Evolutionary conservation across 306 rosid species (phyloP).

Genomic region (Cucurbita ficifolia): DNA sequence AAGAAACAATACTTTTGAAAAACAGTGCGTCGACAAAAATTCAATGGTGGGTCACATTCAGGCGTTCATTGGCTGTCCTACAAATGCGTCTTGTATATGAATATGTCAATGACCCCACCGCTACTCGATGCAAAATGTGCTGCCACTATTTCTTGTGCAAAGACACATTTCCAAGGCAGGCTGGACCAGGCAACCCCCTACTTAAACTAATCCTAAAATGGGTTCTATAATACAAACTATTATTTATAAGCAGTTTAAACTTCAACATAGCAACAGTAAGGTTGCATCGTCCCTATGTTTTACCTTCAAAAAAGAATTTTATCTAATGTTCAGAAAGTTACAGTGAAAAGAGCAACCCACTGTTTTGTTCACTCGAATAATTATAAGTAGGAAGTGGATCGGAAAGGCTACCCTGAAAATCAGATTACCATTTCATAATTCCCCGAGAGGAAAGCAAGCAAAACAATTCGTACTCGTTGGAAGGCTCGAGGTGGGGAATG

Average conservation of each 20-base stretch:
- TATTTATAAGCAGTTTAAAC: too few species aligned
- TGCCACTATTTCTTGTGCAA: slow-evolving; percentile 7
- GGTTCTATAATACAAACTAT: too few species aligned
- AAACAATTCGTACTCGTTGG: background rate
- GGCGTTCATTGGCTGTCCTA: slow-evolving; percentile 27
- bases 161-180: slow-evolving; percentile 2
- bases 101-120: slow-evolving; percentile 15
- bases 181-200: background rate
- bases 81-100: slow-evolving; percentile 23
- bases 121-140: slow-evolving; percentile 21
- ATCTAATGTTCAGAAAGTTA: background rate
- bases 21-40: slow-evolving; percentile 50
- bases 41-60: slow-evolving; percentile 49
- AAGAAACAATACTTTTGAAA: slow-evolving; percentile 12
- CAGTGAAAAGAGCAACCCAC: background rate
- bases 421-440: background rate
- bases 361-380: background rate
- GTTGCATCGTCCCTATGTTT: background rate
- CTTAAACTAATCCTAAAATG: background rate
- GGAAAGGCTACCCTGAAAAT: background rate
- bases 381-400: slow-evolving; percentile 3
- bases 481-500: slow-evolving; percentile 4
- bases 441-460: background rate
- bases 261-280: background rate
- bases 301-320: background rate